phyloP scores from a whole-genome alignment of 768 basidiomycete genomes.

The Lentinus brumalis region DNA sequence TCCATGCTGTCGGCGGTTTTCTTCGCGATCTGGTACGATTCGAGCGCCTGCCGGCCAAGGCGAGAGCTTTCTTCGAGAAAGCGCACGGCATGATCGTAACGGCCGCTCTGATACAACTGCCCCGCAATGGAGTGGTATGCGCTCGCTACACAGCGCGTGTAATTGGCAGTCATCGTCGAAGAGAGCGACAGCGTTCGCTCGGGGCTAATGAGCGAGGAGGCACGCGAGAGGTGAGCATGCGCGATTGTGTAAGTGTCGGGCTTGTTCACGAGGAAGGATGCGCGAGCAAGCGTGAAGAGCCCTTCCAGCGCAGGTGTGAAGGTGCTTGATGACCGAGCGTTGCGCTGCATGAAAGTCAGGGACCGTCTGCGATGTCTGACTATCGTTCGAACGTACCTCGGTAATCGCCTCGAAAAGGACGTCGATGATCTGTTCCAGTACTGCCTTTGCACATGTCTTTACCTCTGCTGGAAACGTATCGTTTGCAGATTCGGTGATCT shows the following conservation, averaged over 20 bases:
- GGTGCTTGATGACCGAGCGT: slow-evolving; percentile 14
- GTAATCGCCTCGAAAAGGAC: slow-evolving; percentile 34
- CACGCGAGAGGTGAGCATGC: slow-evolving; percentile 50
- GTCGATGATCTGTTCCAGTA: slow-evolving; percentile 41
- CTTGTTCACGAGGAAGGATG: slow-evolving; percentile 40
- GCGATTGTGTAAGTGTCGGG: slow-evolving; percentile 48
- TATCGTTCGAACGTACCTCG: slow-evolving; percentile 29
- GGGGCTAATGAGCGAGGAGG: slow-evolving; percentile 25
- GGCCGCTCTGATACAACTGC: slow-evolving; percentile 65
- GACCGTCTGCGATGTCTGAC: not conserved
- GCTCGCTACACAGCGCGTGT: slow-evolving; percentile 69
- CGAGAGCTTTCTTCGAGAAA: slow-evolving; percentile 66
- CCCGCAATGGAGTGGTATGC: slow-evolving; percentile 72
- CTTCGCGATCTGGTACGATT: slow-evolving; percentile 10
- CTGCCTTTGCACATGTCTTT: slow-evolving; percentile 15
- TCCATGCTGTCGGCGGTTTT: not conserved
- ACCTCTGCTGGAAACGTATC: slow-evolving; percentile 3
- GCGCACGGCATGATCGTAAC: slow-evolving; percentile 62
- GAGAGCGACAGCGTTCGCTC: not conserved
- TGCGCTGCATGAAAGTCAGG: not conserved
- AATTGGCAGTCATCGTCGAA: slow-evolving; percentile 44
- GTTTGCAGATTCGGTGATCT: slow-evolving; percentile 42
- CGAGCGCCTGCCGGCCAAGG: slow-evolving; percentile 48
- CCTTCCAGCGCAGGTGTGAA: slow-evolving; percentile 55
- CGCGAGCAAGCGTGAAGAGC: slow-evolving; percentile 54